phyloP scores from a whole-genome alignment of 148 eudicot species.

The Cornus kousa region DNA sequence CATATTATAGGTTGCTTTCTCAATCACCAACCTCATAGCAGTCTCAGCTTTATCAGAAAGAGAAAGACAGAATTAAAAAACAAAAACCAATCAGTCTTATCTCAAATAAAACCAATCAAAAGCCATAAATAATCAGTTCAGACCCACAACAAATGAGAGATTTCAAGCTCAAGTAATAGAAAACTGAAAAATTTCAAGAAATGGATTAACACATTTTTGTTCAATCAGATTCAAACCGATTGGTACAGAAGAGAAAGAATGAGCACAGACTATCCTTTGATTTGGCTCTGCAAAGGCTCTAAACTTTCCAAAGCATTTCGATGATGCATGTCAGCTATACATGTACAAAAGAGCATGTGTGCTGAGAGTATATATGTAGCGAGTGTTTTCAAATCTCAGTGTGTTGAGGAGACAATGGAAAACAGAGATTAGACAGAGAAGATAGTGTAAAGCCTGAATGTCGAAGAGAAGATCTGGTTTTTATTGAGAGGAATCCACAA shows the following conservation, averaged over 20 bases:
- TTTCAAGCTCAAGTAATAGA: conserved; percentile 4
- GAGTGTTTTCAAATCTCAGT: conserved; percentile 2
- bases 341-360: not conserved
- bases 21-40: no score
- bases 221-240: conserved; percentile 11
- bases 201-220: conserved; percentile 20
- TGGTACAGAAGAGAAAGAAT: not conserved
- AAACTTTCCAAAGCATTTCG: not conserved
- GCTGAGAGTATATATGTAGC: not conserved
- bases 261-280: not conserved
- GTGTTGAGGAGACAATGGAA: not conserved
- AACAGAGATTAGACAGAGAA: not conserved
- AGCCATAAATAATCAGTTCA: not conserved
- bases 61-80: no score
- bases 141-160: not conserved
- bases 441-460: no score
- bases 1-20: no score
- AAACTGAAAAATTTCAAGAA: conserved; percentile 4
- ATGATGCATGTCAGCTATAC: not conserved
- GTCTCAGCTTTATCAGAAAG: no score
- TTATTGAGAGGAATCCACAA: no score
- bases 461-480: no score
- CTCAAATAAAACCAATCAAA: not conserved
- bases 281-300: conserved; percentile 2
- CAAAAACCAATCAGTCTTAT: no score